These are phyloP conservation scores for Plasmodium berghei DNA, from an alignment of 169 alveolate species.

Conservation along the genomic window DNA sequence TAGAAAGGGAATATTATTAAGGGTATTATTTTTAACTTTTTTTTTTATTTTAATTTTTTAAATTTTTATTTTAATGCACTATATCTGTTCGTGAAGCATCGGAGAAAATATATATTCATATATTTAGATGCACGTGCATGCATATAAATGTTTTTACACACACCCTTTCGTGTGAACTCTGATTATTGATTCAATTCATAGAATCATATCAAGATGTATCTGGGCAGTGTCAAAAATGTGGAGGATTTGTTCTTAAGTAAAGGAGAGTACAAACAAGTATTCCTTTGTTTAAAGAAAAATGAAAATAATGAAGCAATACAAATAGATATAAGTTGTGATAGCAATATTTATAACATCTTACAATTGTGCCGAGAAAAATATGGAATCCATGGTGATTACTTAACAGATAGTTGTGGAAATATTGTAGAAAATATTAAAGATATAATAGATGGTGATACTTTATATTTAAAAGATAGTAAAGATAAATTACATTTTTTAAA, in stretches of 20 bases:
- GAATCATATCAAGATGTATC: slow-evolving; percentile 16
- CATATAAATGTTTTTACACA: background rate
- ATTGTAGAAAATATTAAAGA: slow-evolving; percentile 52
- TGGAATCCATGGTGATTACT: slow-evolving; percentile 48
- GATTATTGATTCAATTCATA: background rate
- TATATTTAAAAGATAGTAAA: slow-evolving; percentile 48
- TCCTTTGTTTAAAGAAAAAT: slow-evolving; percentile 27
- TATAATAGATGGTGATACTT: slow-evolving; percentile 69
- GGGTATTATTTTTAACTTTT: no score
- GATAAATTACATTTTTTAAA: slow-evolving; percentile 1
- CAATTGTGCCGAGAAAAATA: slow-evolving; percentile 66
- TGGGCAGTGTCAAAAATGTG: slow-evolving; percentile 21
- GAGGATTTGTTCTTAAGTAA: slow-evolving; percentile 39
- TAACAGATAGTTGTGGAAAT: slow-evolving; percentile 59
- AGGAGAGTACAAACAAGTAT: slow-evolving; percentile 72
- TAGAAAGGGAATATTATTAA: no score
- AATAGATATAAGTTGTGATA: slow-evolving; percentile 54
- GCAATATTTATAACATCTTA: slow-evolving; percentile 45
- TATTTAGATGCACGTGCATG: background rate
- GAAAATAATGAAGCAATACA: slow-evolving; percentile 49
- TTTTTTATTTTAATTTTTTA: no score
- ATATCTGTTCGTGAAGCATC: no score
- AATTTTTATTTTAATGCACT: no score
- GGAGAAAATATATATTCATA: no score
- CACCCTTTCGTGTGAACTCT: background rate